These are phyloP conservation scores for Aspergillus haitiensis DNA, from an alignment of 495 filamentous ascomycete species.

Conservation along the genomic window DNA sequence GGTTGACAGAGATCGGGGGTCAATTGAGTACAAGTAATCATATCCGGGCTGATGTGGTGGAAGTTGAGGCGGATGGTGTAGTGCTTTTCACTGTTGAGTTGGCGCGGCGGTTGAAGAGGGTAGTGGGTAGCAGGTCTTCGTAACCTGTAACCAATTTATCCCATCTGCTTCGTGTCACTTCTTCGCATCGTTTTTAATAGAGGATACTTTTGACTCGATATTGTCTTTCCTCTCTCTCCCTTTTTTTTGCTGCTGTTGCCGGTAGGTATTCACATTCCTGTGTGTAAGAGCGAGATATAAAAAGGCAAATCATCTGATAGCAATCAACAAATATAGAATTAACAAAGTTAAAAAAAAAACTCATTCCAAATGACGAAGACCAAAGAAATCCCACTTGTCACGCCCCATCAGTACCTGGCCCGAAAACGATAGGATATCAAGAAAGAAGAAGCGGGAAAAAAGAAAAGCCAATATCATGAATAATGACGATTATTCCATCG, in stretches of 20 bases:
- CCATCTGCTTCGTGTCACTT: no score
- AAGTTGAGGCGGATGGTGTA: conserved; percentile 62
- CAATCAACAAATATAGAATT: not conserved
- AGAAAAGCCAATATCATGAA: not conserved
- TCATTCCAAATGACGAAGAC: conserved; percentile 11
- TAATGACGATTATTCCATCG: conserved; percentile 2
- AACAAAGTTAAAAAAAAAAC: not conserved
- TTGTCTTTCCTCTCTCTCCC: no score
- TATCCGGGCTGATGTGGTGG: conserved; percentile 57
- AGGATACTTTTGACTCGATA: no score
- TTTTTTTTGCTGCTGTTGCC: no score
- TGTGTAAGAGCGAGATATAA: no score
- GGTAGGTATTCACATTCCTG: no score
- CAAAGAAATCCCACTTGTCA: conserved; percentile 10
- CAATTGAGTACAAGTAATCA: conserved; percentile 94
- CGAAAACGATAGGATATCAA: conserved; percentile 32
- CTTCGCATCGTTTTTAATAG: no score
- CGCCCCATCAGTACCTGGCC: conserved; percentile 15
- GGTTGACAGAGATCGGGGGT: conserved; percentile 79
- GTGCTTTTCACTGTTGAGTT: conserved; percentile 88
- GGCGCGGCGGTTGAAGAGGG: conserved; percentile 42
- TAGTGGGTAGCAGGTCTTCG: not conserved
- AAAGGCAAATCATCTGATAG: no score
- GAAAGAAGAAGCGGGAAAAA: conserved; percentile 8
- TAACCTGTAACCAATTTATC: no score